Evolutionary conservation across 2,329 filamentous ascomycete species (phyloP), one percentile per base, ranked within the genome.

Genomic region (Colletotrichum sp.): DNA sequence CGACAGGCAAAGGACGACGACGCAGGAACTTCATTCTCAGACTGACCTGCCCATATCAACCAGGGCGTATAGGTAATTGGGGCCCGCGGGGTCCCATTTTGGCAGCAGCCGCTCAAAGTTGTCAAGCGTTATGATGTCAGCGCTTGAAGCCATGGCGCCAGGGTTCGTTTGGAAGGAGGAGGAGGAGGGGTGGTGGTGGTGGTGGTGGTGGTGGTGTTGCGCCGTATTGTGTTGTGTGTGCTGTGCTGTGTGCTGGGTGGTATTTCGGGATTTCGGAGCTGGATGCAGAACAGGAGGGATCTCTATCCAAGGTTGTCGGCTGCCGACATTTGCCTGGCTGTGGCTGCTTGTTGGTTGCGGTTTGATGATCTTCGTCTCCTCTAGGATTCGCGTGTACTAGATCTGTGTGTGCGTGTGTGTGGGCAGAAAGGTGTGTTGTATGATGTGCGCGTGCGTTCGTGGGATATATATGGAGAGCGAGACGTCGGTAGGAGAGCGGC

Each of bases 31-130:
- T 61, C 52, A 62, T 32, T 52, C 56, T 78, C 78, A 71, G 67
- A 83, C 82, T 75, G 77, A 90, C 90, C 90, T 91, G 81, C 90
- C 90, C 89, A 92, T 91, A 78, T 92, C 90, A 71, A 92, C 90
- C 68, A 92, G 83, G 68, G 90, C 90, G 80, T 89, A 89, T 18
- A 90, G 85, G 76, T 91, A 89, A 79, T 82, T 89, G 69, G 85
- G 78, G 58, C 84, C 85, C 70, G 85, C 79, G 30, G 87, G 85
- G 68, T 84, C 80, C 90, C 89, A 91, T 82, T 80, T 80, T 43
- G 87, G 86, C 79, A 91, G 84, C 80, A 85, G 88, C 55, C 87
- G 81, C 76, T 84, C 80, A 74, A 90, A 85, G 79, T 90, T 90
- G 22, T 89, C 87, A 76, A 92, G 86, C 6, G 87, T 90, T 71